Evolutionary conservation across 2,329 filamentous ascomycete species (phyloP).

Genomic region (Phialemoniopsis sp.): DNA sequence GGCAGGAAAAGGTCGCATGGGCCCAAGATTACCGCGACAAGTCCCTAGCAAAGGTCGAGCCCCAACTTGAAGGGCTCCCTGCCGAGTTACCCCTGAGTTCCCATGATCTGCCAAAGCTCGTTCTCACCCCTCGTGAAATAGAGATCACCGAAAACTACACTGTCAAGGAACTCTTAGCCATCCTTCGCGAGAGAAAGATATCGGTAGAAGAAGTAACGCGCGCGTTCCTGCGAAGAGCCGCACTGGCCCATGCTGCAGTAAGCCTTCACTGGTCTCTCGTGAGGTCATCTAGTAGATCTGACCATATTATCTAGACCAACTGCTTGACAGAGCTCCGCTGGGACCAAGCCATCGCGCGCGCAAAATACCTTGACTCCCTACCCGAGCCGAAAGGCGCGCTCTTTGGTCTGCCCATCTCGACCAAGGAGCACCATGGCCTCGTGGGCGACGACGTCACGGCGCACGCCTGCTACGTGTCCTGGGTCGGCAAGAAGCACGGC

Average conservation of each 20-base stretch:
- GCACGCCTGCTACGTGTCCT: constrained; percentile 3
- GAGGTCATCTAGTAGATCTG: not conserved
- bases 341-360: constrained; percentile 26
- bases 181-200: constrained; percentile 1
- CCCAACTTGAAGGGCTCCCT: constrained; percentile 5
- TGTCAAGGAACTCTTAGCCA: not conserved
- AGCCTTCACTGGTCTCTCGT: not conserved
- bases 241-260: constrained; percentile 7
- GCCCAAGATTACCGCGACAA: constrained; percentile 22
- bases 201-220: constrained; percentile 8
- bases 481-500: constrained; percentile 6
- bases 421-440: constrained; percentile 30
- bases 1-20: constrained; percentile 2
- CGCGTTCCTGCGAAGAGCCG: constrained; percentile 7
- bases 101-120: constrained; percentile 1
- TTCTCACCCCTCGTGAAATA: constrained; percentile 5
- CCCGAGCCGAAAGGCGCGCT: constrained; percentile 24
- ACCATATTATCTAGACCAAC: constrained; percentile 17
- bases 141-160: constrained; percentile 6
- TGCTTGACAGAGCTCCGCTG: constrained; percentile 26
- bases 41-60: constrained; percentile 5
- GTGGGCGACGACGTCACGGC: constrained; percentile 8
- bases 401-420: constrained; percentile 27
- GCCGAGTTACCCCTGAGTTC: constrained; percentile 3
- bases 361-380: constrained; percentile 24